Evolutionary conservation across 2,329 filamentous ascomycete species (phyloP).

Genomic region (Colletotrichum sojae): DNA sequence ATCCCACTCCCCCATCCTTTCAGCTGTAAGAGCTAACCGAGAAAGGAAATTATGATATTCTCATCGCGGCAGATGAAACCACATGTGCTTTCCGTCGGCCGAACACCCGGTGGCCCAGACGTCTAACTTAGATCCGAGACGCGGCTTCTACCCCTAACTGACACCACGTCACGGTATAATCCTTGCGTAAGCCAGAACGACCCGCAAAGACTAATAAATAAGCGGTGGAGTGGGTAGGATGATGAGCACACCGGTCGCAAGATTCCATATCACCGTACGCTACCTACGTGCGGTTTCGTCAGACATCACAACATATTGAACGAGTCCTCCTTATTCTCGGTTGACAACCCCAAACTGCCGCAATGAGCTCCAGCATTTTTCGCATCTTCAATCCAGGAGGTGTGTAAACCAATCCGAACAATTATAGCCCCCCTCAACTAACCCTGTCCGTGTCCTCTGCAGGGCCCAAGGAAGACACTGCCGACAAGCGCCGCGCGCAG

Average conservation of each 20-base stretch:
- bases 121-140: background rate
- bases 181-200: background rate
- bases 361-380: conserved; percentile 45
- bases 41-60: conserved; percentile 25
- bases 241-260: background rate
- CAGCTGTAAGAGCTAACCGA: background rate
- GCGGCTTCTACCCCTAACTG: conserved; percentile 7
- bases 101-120: conserved; percentile 15
- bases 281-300: no score
- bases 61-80: conserved; percentile 31
- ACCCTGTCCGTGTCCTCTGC: background rate
- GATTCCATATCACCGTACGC: background rate
- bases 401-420: conserved; percentile 17
- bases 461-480: conserved; percentile 46
- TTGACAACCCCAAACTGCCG: background rate
- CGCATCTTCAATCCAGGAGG: conserved; percentile 52
- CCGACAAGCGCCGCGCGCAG: conserved; percentile 47
- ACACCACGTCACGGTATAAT: background rate
- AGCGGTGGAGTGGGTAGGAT: background rate
- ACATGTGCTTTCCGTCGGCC: conserved; percentile 2
- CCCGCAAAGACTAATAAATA: no score
- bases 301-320: background rate
- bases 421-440: background rate
- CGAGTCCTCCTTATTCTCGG: background rate
- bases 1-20: background rate